Evolutionary conservation across 139 green algal species (phyloP), one percentile per base, ranked within the genome.

Genomic region (Auxenochlorella pyrenoidosa): DNA sequence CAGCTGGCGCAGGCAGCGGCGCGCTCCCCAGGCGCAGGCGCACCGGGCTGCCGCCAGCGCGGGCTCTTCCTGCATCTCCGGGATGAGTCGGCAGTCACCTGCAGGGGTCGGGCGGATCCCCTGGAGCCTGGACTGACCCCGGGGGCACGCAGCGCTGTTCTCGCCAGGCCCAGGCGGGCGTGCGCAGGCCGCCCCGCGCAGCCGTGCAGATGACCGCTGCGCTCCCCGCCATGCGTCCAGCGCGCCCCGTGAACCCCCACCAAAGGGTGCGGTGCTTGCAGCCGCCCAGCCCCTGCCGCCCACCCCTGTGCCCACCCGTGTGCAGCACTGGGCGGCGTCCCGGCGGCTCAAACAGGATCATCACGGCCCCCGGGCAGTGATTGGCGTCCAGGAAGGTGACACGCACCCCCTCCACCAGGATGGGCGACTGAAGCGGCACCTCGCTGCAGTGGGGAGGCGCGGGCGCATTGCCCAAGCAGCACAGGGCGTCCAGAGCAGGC

Each of bases 351-450:
- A 97, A 94, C 28, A 97, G 65, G 34, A 92, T 71, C 94, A 97
- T 96, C 19, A 81, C 91, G 0, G 94, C 95, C 0, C 97, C 97
- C 0, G 97, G 97, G 94, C 97, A 99, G 92, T 99, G 97, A 89
- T 99, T 98, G 75, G 97, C 97, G 58, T 98, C 94, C 66, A 98
- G 75, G 51, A 98, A 94, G 2, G 97, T 99, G 40, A 98, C 92
- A 0, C 70, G 78, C 58, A 92, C 86, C 13, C 94, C 95, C 28
- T 95, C 91, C n/a, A 97, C 87, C 75, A 88, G 21, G 26, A 88
- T 71, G 26, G 92, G 89, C 19, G 75, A 85, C 78, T 92, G 70
- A 18, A 83, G 78, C 6, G 78, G 78, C 78, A 83, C 78, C 24
- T 59, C 26, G 32, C 78, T 83, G 78, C n/a, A 36, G 30, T 6